These are phyloP conservation scores for Colletotrichum caudatum DNA, from an alignment of 2,329 filamentous ascomycete species.

Conservation along the genomic window DNA sequence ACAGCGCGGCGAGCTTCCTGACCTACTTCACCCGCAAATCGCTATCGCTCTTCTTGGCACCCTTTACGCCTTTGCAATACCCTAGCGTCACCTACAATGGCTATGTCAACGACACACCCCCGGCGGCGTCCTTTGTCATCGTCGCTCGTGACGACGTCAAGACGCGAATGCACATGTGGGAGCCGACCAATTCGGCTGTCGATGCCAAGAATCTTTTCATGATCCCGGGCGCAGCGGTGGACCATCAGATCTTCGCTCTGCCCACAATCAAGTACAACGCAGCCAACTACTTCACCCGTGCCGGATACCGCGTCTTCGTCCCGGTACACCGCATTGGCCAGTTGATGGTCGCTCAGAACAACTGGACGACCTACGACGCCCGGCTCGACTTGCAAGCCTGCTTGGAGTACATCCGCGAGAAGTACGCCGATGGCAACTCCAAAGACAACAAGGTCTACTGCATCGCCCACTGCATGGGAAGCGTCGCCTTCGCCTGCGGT, in stretches of 20 bases:
- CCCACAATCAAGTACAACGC: slow-evolving; percentile 73
- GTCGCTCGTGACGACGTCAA: slow-evolving; percentile 64
- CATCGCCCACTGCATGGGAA: slow-evolving; percentile 73
- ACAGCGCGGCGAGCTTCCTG: slow-evolving; percentile 63
- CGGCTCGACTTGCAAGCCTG: slow-evolving; percentile 70
- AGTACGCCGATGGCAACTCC: slow-evolving; percentile 47
- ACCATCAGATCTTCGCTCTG: slow-evolving; percentile 72
- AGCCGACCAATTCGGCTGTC: slow-evolving; percentile 57
- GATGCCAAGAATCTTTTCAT: slow-evolving; percentile 66
- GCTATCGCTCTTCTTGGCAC: slow-evolving; percentile 64
- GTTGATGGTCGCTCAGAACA: slow-evolving; percentile 60
- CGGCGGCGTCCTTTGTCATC: slow-evolving; percentile 58
- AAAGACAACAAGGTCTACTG: slow-evolving; percentile 62
- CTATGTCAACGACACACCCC: slow-evolving; percentile 64
- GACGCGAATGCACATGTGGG: slow-evolving; percentile 68
- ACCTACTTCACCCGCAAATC: slow-evolving; percentile 68
- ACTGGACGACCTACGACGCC: slow-evolving; percentile 71
- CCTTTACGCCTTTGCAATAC: slow-evolving; percentile 68
- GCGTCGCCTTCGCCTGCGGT: slow-evolving; percentile 68
- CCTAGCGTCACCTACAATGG: slow-evolving; percentile 60
- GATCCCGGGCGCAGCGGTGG: slow-evolving; percentile 72
- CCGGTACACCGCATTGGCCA: slow-evolving; percentile 69
- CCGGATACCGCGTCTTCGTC: slow-evolving; percentile 71
- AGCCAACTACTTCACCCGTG: slow-evolving; percentile 71
- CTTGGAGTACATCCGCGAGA: slow-evolving; percentile 63